These are phyloP conservation scores for Parmales sp. DNA, from an alignment of 108 stramenopile species.

Conservation along the genomic window DNA sequence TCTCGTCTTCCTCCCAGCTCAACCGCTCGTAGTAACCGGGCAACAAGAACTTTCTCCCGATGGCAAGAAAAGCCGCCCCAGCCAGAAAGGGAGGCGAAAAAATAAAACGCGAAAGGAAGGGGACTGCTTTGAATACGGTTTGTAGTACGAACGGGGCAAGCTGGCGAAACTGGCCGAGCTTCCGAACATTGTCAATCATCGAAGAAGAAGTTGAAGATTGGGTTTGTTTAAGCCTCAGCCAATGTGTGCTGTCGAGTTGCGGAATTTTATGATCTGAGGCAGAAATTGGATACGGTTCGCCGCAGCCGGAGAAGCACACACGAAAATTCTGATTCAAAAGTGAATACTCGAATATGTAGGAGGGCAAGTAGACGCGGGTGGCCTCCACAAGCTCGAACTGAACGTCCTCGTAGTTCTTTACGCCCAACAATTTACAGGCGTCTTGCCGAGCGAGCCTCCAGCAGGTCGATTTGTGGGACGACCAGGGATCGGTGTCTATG, in stretches of 20 bases:
- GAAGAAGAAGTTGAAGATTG: neutral
- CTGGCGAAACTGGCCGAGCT: neutral
- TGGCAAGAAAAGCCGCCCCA: neutral
- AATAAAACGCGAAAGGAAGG: neutral
- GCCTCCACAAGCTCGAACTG: neutral
- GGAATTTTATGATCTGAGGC: neutral
- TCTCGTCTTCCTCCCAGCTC: neutral
- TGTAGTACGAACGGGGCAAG: neutral
- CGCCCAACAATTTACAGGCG: neutral
- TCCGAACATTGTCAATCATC: neutral
- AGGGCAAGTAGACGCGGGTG: neutral
- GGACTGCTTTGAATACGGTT: neutral
- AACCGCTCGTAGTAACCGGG: neutral
- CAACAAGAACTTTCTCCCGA: neutral
- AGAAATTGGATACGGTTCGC: neutral
- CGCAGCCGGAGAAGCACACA: neutral
- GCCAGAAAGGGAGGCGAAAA: neutral
- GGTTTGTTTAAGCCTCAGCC: neutral
- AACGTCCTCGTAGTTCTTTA: neutral
- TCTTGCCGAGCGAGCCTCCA: neutral
- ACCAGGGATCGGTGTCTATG: neutral
- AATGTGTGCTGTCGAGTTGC: neutral
- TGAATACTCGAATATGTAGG: neutral
- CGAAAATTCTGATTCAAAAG: neutral
- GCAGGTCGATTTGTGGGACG: neutral